Percentiles rank a stretch among this genome's conserved stretches.
Evolutionary conservation across 768 basidiomycete genomes (phyloP).

Genomic region (Filobasidium wieringae): DNA sequence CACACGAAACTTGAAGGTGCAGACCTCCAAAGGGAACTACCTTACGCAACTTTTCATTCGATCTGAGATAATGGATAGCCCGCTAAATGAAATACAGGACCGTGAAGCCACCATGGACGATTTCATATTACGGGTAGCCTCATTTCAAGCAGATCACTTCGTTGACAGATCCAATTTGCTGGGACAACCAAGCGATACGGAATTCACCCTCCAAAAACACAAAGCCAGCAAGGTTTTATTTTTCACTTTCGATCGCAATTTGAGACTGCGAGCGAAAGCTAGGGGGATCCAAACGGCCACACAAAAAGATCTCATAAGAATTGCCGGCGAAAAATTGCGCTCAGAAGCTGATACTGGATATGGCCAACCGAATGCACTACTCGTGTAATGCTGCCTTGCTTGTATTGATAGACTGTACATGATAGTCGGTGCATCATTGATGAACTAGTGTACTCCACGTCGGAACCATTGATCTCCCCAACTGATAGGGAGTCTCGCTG

Average conservation of each 20-base stretch:
- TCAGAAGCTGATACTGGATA: too few relatives aligned
- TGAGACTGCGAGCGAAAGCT: slow-evolving; percentile 80
- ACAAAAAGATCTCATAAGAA: slow-evolving; percentile 79
- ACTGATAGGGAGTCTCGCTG: too few relatives aligned
- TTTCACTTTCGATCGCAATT: slow-evolving; percentile 80
- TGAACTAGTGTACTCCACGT: too few relatives aligned
- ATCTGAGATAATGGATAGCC: slow-evolving; percentile 69
- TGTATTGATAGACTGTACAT: too few relatives aligned
- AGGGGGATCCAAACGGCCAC: slow-evolving; percentile 72
- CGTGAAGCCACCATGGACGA: slow-evolving; percentile 70
- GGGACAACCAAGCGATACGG: slow-evolving; percentile 37
- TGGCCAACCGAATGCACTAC: too few relatives aligned
- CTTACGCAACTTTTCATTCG: slow-evolving; percentile 68
- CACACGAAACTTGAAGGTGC: slow-evolving; percentile 71
- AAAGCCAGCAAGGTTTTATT: slow-evolving; percentile 66
- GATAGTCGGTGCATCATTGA: too few relatives aligned
- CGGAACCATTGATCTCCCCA: too few relatives aligned
- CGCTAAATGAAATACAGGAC: background rate
- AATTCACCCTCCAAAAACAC: slow-evolving; percentile 36
- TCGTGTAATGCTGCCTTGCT: too few relatives aligned
- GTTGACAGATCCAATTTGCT: slow-evolving; percentile 68
- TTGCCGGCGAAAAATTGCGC: too few relatives aligned
- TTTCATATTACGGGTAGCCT: slow-evolving; percentile 77
- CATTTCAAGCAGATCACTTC: slow-evolving; percentile 92
- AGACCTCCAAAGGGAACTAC: slow-evolving; percentile 91